phyloP scores from a whole-genome alignment of 495 filamentous ascomycete genomes.

The Talaromyces liani region DNA sequence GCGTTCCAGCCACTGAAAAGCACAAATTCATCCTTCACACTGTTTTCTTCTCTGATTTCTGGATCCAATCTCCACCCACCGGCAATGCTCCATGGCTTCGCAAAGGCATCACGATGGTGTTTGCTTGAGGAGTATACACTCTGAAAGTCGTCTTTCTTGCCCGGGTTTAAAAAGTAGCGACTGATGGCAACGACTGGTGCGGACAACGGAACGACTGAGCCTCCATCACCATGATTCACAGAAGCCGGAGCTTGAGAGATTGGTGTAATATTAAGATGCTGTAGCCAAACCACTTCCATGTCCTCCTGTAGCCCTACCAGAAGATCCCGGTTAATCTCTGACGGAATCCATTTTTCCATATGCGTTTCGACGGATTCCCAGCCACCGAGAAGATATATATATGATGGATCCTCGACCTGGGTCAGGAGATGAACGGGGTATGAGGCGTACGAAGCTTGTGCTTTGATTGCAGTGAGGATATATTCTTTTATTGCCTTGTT shows the following conservation, averaged over 20 bases:
- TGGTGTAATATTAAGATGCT: slow-evolving; percentile 28
- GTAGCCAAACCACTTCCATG: slow-evolving; percentile 31
- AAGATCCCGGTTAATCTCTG: slow-evolving; percentile 30
- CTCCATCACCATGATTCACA: not conserved
- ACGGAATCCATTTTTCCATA: slow-evolving; percentile 35
- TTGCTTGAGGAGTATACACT: slow-evolving; percentile 22
- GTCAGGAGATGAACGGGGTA: slow-evolving; percentile 27
- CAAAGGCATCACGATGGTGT: slow-evolving; percentile 25
- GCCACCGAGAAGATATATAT: slow-evolving; percentile 40
- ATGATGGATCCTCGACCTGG: slow-evolving; percentile 39
- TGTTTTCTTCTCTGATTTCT: slow-evolving; percentile 16
- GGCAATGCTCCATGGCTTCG: slow-evolving; percentile 25
- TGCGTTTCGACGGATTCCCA: slow-evolving; percentile 45
- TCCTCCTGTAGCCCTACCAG: slow-evolving; percentile 33
- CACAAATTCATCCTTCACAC: slow-evolving; percentile 38
- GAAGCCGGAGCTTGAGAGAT: slow-evolving; percentile 2
- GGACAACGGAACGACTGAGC: slow-evolving; percentile 19
- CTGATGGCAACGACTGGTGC: slow-evolving; percentile 37
- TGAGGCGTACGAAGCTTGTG: slow-evolving; percentile 28
- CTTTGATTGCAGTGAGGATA: slow-evolving; percentile 22
- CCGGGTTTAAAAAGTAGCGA: slow-evolving; percentile 32
- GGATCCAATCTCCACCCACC: slow-evolving; percentile 45
- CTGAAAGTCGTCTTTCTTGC: slow-evolving; percentile 32
- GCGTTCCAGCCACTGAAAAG: slow-evolving; percentile 43
- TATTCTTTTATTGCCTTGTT: slow-evolving; percentile 14